Evolutionary conservation across 108 stramenopile species (phyloP), one percentile per base, ranked within the genome.

Genomic region (Pseudonitzschia pungens): DNA sequence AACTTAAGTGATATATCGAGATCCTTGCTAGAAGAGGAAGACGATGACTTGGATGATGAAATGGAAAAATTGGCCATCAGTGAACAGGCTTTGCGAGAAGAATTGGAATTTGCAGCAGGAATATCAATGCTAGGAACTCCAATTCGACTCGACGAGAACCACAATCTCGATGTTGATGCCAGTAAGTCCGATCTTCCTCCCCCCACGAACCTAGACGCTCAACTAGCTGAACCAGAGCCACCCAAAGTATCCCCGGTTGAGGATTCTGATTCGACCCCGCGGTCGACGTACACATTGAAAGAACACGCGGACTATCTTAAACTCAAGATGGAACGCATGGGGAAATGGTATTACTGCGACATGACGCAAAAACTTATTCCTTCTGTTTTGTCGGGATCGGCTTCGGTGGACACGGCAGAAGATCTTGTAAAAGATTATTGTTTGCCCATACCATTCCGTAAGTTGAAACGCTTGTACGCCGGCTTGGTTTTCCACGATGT

Each of bases 231-330:
- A 6, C 29, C 64, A 15, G 60, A 51, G 63, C 40, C 36, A 67
- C 10, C 44, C n/a, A 24, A 48, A 50, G 24, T 67, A 20, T 45
- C 66, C 27, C 4, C 12, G 11, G 68, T 21, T 52, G 55, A 48
- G 18, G 62, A 54, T 2, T 12, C 45, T 29, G 59, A 44, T 10
- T 20, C 27, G 22, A 31, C 65, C n/a, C 43, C 56, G 36, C 71
- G 58, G 1, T 24, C 65, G 8, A 28, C 57, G 32, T 81, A 81
- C 44, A 81, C 77, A 18, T 55, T 81, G 42, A 58, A 78, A 21
- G 83, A 84, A 63, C 80, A 84, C 72, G 83, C 80, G 15, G 70
- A 77, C 33, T 72, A 63, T 72, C 52, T 84, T 24, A 36, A 74
- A 36, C 56, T 81, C 12, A 45, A 41, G 57, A 76, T 68, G n/a